Percentiles rank a stretch among this genome's conserved stretches.
Conservation (phyloP, 805 yeast genomes). For the Spathaspora arborariae region DNA sequence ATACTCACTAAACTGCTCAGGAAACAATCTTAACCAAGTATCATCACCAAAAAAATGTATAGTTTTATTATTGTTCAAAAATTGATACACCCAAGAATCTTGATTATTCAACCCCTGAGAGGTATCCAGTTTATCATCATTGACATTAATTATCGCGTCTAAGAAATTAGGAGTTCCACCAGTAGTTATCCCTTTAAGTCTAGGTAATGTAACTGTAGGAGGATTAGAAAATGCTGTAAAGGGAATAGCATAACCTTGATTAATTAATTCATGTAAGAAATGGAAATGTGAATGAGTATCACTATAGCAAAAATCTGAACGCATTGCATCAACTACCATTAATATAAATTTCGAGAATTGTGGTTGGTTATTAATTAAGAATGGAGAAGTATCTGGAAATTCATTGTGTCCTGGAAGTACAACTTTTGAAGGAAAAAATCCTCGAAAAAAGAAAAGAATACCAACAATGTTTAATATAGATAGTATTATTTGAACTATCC, state of each 20-base stretch:
- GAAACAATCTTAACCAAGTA: constrained; percentile 93
- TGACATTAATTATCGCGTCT: constrained; percentile 91
- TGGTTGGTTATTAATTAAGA: constrained; percentile 23
- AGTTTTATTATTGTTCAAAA: constrained; percentile 36
- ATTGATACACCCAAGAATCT: constrained; percentile 85
- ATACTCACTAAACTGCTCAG: constrained; percentile 50
- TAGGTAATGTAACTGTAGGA: constrained; percentile 94
- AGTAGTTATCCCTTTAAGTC: constrained; percentile 88
- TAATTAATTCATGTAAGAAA: constrained; percentile 61
- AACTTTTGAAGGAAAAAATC: constrained; percentile 90
- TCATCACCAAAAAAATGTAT: constrained; percentile 95
- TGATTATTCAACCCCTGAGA: constrained; percentile 66
- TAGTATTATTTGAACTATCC: constrained; percentile 12
- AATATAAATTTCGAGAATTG: constrained; percentile 67
- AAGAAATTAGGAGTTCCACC: constrained; percentile 93
- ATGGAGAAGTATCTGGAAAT: constrained; percentile 21
- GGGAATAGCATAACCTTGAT: constrained; percentile 71
- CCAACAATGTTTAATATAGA: constrained; percentile 35
- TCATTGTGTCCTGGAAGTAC: constrained; percentile 56
- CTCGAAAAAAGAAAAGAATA: constrained; percentile 62
- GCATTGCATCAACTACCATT: constrained; percentile 89
- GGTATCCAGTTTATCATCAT: constrained; percentile 72
- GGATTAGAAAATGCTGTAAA: constrained; percentile 92
- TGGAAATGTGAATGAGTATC: constrained; percentile 56
- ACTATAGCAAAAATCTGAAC: constrained; percentile 82